A percentile compares a stretch with the other conserved stretches of the same genome.
phyloP scores from a whole-genome alignment of 257 asterid species.

The Forsythia suspensa region DNA sequence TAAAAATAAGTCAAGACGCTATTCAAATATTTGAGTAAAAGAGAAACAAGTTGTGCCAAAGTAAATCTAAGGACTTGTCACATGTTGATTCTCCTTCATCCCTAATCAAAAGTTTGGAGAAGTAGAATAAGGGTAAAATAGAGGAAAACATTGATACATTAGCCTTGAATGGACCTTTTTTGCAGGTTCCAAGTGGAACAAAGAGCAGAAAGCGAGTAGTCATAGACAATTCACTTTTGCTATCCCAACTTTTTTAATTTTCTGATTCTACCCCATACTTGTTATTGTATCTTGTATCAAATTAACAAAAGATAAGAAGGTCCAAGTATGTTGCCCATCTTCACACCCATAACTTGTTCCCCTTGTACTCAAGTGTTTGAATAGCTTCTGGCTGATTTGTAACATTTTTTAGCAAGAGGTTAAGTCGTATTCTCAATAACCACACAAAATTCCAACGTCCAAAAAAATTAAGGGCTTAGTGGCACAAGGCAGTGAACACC shows the following conservation, averaged over 20 bases:
- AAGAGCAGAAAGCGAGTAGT: background rate
- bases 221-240: background rate
- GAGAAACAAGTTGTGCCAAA: background rate
- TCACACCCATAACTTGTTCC: background rate
- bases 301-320: background rate
- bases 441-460: conserved; percentile 5
- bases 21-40: conserved; percentile 1
- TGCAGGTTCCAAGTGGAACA: background rate
- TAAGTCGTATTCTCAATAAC: background rate
- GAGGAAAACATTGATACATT: background rate
- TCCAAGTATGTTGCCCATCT: background rate
- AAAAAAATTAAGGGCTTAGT: background rate
- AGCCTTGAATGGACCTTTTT: background rate
- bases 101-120: background rate
- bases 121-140: background rate
- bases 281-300: background rate
- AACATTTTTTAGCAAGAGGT: background rate
- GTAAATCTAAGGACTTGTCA: conserved; percentile 8
- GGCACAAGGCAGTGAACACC: conserved; percentile 10
- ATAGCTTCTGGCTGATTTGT: background rate
- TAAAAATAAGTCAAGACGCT: conserved; percentile 25
- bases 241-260: background rate
- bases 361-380: background rate
- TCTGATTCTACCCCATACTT: background rate
- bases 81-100: background rate